Conservation (phyloP, 2,329 filamentous ascomycete species). For the Fusarium sp. region DNA sequence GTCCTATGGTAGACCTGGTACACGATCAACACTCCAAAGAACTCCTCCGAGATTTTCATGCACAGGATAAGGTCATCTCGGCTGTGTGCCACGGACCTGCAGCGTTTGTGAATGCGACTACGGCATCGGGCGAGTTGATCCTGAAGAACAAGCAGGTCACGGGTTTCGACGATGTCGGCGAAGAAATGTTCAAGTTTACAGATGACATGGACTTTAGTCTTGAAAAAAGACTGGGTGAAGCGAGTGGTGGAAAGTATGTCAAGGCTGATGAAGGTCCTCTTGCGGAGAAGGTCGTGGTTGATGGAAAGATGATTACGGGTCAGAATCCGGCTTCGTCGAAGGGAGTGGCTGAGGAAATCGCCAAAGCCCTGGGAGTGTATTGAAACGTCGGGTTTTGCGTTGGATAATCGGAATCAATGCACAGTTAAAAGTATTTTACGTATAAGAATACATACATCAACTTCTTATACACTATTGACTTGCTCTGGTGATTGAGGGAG, state of each 20-base stretch:
- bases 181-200: not conserved
- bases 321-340: not conserved
- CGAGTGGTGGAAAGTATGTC: not conserved
- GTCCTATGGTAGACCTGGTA: not conserved
- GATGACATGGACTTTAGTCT: constrained; percentile 6
- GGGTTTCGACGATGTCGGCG: not conserved
- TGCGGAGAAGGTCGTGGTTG: not conserved
- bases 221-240: not conserved
- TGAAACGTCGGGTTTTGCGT: not conserved
- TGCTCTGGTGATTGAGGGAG: accelerated
- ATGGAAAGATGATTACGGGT: not conserved
- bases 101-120: not conserved
- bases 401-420: not conserved
- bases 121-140: not conserved
- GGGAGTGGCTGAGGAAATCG: not conserved
- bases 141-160: not conserved
- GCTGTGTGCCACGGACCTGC: not conserved
- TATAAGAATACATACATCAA: accelerated
- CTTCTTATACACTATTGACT: accelerated
- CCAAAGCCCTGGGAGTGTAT: not conserved
- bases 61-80: not conserved
- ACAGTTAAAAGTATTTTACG: too few species aligned
- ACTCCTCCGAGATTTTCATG: not conserved
- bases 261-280: not conserved
- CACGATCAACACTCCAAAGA: not conserved